phyloP scores from a whole-genome alignment of 495 filamentous ascomycete species.

The Xylona heveae region DNA sequence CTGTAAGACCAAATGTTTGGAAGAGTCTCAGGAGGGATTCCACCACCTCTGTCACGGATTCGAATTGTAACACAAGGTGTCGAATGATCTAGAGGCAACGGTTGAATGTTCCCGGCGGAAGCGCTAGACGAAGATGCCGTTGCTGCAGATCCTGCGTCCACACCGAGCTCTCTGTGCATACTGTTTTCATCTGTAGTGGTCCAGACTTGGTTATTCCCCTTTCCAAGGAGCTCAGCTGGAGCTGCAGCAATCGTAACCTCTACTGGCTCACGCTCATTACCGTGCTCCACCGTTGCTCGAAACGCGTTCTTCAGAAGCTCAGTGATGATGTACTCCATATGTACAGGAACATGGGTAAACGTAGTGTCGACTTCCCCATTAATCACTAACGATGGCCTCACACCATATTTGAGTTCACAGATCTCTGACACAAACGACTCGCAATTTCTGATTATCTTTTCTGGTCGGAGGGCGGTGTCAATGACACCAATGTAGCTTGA shows the following conservation, averaged over 20 bases:
- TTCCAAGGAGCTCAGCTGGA: conserved; percentile 37
- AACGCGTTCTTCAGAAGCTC: conserved; percentile 96
- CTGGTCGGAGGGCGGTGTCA: conserved; percentile 73
- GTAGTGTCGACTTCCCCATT: conserved; percentile 61
- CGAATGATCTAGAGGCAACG: no score
- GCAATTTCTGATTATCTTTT: conserved; percentile 56
- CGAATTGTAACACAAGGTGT: conserved; percentile 84
- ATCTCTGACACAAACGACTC: conserved; percentile 85
- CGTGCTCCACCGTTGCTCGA: conserved; percentile 66
- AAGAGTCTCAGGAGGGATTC: conserved; percentile 62
- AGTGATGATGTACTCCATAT: conserved; percentile 90
- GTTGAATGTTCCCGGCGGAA: no score
- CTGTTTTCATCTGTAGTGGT: no score
- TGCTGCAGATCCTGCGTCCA: conserved; percentile 1
- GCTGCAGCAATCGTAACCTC: conserved; percentile 84
- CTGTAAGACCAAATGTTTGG: conserved; percentile 88
- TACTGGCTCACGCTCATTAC: conserved; percentile 57
- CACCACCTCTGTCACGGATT: conserved; percentile 86
- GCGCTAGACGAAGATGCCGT: conserved; percentile 14
- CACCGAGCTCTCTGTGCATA: no score
- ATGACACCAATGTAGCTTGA: conserved; percentile 87
- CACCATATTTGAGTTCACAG: conserved; percentile 88
- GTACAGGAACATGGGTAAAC: conserved; percentile 83
- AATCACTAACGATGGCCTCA: conserved; percentile 60
- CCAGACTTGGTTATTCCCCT: no score